Percentiles rank a stretch among this genome's conserved stretches.
Evolutionary conservation across 2,329 filamentous ascomycete species (phyloP).

Genomic region (Calonectria ilicicola): DNA sequence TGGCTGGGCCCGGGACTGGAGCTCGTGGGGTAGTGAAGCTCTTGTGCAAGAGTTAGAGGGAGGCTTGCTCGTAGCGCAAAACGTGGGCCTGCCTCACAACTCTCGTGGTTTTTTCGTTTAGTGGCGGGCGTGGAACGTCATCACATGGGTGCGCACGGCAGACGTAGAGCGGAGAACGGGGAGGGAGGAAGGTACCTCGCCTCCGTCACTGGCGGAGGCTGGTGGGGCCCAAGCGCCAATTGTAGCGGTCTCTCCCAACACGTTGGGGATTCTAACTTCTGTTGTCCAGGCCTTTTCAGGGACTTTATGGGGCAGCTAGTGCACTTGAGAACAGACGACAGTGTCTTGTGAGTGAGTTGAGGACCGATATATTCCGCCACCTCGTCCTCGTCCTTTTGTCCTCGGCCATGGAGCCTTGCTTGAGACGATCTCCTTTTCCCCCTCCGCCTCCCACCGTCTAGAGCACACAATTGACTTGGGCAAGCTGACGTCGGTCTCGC

Average conservation of each 20-base stretch:
- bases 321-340: background rate
- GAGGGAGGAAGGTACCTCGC: background rate
- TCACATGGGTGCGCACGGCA: conserved; percentile 24
- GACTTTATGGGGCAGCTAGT: conserved; percentile 21
- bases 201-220: conserved; percentile 3
- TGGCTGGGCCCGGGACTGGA: background rate
- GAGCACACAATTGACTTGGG: background rate
- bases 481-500: background rate
- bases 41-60: background rate
- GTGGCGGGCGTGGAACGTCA: conserved; percentile 21
- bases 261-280: conserved; percentile 35
- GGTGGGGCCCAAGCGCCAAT: conserved; percentile 37
- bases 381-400: background rate
- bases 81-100: conserved; percentile 9
- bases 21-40: background rate
- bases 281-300: conserved; percentile 24
- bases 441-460: background rate
- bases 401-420: background rate
- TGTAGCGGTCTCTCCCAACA: conserved; percentile 40
- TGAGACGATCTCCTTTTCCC: background rate
- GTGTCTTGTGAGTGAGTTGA: background rate
- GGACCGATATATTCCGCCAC: conserved; percentile 43
- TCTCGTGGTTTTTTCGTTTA: conserved; percentile 19
- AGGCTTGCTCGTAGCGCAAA: conserved; percentile 12
- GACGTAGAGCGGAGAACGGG: conserved; percentile 6